Conservation (phyloP, 2,329 filamentous ascomycete species). For the Coniella lustricola region DNA sequence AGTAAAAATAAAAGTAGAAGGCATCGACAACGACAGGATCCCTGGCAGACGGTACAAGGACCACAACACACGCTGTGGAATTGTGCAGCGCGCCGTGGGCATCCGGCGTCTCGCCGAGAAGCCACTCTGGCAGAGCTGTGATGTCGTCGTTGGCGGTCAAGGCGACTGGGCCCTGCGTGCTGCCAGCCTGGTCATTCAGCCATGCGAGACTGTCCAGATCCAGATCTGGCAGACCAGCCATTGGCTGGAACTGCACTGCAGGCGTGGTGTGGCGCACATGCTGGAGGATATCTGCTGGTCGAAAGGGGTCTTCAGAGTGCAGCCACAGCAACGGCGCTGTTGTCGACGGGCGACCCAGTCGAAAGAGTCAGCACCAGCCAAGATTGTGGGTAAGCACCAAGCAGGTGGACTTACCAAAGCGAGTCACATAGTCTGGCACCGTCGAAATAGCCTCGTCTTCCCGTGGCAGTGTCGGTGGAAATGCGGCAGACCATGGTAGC, state of each 20-base stretch:
- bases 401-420: constrained; percentile 21
- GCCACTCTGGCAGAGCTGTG: constrained; percentile 21
- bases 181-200: constrained; percentile 18
- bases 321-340: constrained; percentile 27
- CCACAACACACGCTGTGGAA: constrained; percentile 25
- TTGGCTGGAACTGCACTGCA: constrained; percentile 12
- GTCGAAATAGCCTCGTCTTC: too few species aligned
- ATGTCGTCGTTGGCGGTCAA: constrained; percentile 25
- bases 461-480: too few species aligned
- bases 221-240: constrained; percentile 18
- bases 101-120: constrained; percentile 23
- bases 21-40: constrained; percentile 23
- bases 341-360: not conserved
- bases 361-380: too few species aligned
- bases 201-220: constrained; percentile 23
- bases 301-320: constrained; percentile 26
- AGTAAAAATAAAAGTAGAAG: constrained; percentile 31
- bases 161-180: constrained; percentile 17
- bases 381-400: not conserved
- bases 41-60: constrained; percentile 23
- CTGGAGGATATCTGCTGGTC: constrained; percentile 23
- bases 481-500: too few species aligned
- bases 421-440: constrained; percentile 24
- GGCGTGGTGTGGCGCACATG: constrained; percentile 26
- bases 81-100: constrained; percentile 18